These are phyloP conservation scores for Chimonanthus praecox DNA, from an alignment of 164 flowering plant genomes.

Conservation along the genomic window DNA sequence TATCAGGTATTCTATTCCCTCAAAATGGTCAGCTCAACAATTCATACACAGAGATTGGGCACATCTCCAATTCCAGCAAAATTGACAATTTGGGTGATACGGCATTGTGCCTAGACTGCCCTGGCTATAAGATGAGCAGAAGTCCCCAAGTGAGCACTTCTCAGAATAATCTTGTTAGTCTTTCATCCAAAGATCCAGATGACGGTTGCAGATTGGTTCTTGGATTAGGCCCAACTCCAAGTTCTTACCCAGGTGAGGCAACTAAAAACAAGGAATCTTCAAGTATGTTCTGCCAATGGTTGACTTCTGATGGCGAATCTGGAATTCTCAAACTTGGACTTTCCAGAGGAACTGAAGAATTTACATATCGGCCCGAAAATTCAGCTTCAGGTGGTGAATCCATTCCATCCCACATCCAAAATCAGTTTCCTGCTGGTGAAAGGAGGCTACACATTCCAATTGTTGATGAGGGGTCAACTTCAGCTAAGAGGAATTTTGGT, in stretches of 20 bases:
- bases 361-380: constrained; percentile 20
- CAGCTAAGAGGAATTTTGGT: constrained; percentile 72
- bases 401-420: constrained; percentile 9
- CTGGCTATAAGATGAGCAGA: constrained; percentile 39
- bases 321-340: constrained; percentile 60
- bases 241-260: constrained; percentile 20
- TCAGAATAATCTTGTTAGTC: constrained; percentile 10
- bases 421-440: constrained; percentile 18
- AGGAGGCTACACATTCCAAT: constrained; percentile 26
- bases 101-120: constrained; percentile 50
- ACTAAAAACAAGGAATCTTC: constrained; percentile 29
- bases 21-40: constrained; percentile 18
- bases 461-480: constrained; percentile 87
- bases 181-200: constrained; percentile 29
- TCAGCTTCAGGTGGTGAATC: constrained; percentile 29
- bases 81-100: constrained; percentile 50
- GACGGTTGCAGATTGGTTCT: constrained; percentile 79
- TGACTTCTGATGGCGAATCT: constrained; percentile 39
- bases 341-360: constrained; percentile 35
- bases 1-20: constrained; percentile 24
- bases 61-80: constrained; percentile 2
- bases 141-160: constrained; percentile 17
- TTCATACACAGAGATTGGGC: not conserved
- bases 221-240: constrained; percentile 81
- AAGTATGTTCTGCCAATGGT: constrained; percentile 17